Conservation (phyloP, 78 protist genomes). For the Dictyostelium firmibasis region DNA sequence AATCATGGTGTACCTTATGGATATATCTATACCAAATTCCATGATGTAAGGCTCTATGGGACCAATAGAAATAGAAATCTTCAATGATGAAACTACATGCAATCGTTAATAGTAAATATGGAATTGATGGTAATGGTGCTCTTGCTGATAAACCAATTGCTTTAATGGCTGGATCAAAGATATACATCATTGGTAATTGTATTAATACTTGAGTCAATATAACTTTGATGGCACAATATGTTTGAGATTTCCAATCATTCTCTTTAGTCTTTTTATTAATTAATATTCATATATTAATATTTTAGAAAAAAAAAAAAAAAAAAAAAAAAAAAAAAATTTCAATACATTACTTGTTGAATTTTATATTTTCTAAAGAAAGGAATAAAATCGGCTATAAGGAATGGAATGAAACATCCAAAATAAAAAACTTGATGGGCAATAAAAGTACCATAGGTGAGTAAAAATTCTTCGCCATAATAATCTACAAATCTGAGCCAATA, state of each 20-base stretch:
- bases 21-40: constrained; percentile 74
- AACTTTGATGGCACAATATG: constrained; percentile 53
- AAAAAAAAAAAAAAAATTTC: background rate
- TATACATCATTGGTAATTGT: constrained; percentile 69
- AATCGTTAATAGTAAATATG: constrained; percentile 21
- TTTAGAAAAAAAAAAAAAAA: background rate
- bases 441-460: constrained; percentile 69
- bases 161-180: constrained; percentile 58
- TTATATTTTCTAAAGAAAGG: constrained; percentile 74
- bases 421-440: constrained; percentile 63
- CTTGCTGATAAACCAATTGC: constrained; percentile 53
- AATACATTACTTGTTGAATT: constrained; percentile 68
- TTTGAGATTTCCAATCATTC: constrained; percentile 27
- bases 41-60: constrained; percentile 75
- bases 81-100: constrained; percentile 37
- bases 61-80: constrained; percentile 74
- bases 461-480: constrained; percentile 60
- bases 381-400: constrained; percentile 56
- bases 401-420: constrained; percentile 62
- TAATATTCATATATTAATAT: too few relatives aligned
- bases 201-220: constrained; percentile 57
- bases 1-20: constrained; percentile 85
- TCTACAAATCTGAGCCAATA: constrained; percentile 69
- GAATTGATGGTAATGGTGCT: constrained; percentile 70
- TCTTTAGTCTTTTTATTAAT: constrained; percentile 67